phyloP scores from a whole-genome alignment of 805 yeast genomes.

The Monosporozyma solicola region DNA sequence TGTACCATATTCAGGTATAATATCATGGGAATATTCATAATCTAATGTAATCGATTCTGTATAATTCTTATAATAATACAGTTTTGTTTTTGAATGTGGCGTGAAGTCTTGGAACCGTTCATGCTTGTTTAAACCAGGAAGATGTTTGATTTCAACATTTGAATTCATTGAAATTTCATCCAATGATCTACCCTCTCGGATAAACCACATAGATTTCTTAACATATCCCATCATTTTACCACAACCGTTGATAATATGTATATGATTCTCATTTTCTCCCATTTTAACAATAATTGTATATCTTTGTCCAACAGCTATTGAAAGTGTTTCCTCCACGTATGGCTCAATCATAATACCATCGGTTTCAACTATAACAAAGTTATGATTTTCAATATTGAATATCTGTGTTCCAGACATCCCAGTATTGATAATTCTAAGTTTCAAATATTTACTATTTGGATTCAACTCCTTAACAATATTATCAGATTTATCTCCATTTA shows the following conservation, averaged over 20 bases:
- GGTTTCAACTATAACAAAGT: slow-evolving; percentile 45
- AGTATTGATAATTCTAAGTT: slow-evolving; percentile 41
- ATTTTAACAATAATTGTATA: slow-evolving; percentile 54
- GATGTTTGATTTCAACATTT: slow-evolving; percentile 31
- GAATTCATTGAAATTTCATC: neutral
- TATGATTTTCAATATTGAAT: slow-evolving; percentile 45
- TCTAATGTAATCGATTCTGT: slow-evolving; percentile 24
- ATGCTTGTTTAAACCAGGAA: slow-evolving; percentile 21
- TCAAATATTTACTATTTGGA: slow-evolving; percentile 37
- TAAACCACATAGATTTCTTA: slow-evolving; percentile 26
- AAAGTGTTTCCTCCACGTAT: slow-evolving; percentile 37
- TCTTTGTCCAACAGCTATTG: slow-evolving; percentile 69
- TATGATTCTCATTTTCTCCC: slow-evolving; percentile 26
- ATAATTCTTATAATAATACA: slow-evolving; percentile 7
- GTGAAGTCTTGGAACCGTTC: slow-evolving; percentile 18
- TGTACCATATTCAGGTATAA: slow-evolving; percentile 31
- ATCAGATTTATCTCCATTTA: slow-evolving; percentile 17
- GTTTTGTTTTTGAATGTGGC: slow-evolving; percentile 5
- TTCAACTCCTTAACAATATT: slow-evolving; percentile 29
- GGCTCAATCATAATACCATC: slow-evolving; percentile 52
- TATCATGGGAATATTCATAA: slow-evolving; percentile 42
- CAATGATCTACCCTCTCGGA: slow-evolving; percentile 1
- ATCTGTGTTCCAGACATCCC: slow-evolving; percentile 53
- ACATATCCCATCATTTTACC: slow-evolving; percentile 44
- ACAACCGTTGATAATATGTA: slow-evolving; percentile 40